Base-by-base conservation (phyloP, 2,329 filamentous ascomycete species). In the Ambrosiella xylebori region DNA sequence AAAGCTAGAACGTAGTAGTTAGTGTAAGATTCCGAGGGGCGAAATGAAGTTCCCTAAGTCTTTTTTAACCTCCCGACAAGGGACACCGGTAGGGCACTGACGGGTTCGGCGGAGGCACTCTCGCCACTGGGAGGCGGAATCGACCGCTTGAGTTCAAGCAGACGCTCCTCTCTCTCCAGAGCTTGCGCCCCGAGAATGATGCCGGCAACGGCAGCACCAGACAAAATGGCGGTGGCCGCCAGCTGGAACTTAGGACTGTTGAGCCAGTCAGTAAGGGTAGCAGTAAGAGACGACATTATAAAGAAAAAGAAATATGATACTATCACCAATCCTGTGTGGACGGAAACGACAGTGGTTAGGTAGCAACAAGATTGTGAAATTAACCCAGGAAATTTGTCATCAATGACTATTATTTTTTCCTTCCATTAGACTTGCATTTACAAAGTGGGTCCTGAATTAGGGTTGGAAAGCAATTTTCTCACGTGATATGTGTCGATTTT, bases 191-290 rank as follows among this genome's bases (percentile, higher is more conserved):
- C 78, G 12, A 85, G 69, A 38, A 85, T 73, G 7, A 79, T 71
- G n/a, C 74, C 74, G 1, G 80, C 80, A 35, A 78, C 80, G 0
- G 80, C 72, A 7, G 75, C 76, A 15, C 80, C 81, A 0, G 81
- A 84, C 12, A 80, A 70, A 19, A 87, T 73, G 1, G 87, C 87
- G 0, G 86, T 88, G 2, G 83, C 79, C 15, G 81, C 77, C 40
- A 93, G 73, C 67, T 89, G 86, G 47, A 76, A 66, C 35, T 73
- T 73, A 39, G 74, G 70, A 64, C 70, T 75, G 44, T 65, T 52
- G 12, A 60, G 59, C 59, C 59, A 60, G 36, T 60, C 59, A 3
- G 59, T 39, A 13, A 60, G 56, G 27, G 56, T 60, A 27, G 15
- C 27, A 57, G 57, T 55, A 60, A 60, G 57, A 61, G 58, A 60